Percentiles rank a stretch among this genome's conserved stretches.
phyloP scores from a whole-genome alignment of 768 basidiomycete genomes.

The Lyophyllum semitale region DNA sequence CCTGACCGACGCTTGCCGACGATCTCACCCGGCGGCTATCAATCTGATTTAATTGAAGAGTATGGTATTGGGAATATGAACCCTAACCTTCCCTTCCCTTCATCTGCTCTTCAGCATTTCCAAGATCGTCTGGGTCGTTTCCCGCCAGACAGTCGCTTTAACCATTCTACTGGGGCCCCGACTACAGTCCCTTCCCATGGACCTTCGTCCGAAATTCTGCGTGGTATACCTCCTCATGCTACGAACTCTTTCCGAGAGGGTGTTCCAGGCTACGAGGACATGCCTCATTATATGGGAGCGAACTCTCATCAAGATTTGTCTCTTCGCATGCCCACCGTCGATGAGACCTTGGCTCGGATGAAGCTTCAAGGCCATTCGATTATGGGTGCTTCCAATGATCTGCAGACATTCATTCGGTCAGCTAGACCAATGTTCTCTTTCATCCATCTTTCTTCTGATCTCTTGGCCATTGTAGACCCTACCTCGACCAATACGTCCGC shows the following conservation, averaged over 20 bases:
- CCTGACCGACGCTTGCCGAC: conserved; percentile 59
- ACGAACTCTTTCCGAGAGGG: conserved; percentile 64
- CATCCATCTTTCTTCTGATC: not conserved
- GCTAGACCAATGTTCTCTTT: conserved; percentile 17
- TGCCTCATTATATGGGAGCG: conserved; percentile 55
- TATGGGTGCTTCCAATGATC: conserved; percentile 66
- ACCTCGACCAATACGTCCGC: conserved; percentile 82
- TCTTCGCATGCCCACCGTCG: conserved; percentile 64
- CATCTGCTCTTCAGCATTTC: conserved; percentile 57
- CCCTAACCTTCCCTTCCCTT: conserved; percentile 47
- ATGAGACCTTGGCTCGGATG: conserved; percentile 64
- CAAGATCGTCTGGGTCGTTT: conserved; percentile 60
- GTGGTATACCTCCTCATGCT: conserved; percentile 70
- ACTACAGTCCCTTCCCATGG: conserved; percentile 50
- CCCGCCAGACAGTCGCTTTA: conserved; percentile 53
- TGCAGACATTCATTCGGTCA: conserved; percentile 81
- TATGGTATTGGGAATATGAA: conserved; percentile 54
- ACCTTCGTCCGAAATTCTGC: conserved; percentile 59
- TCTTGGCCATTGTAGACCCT: conserved; percentile 51
- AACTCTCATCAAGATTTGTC: conserved; percentile 56
- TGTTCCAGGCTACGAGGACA: conserved; percentile 57
- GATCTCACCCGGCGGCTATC: conserved; percentile 47
- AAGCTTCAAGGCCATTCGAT: conserved; percentile 59
- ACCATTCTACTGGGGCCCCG: conserved; percentile 41
- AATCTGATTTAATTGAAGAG: conserved; percentile 64